phyloP scores from a whole-genome alignment of 2,329 filamentous ascomycete genomes.

The Fusarium circinatum region DNA sequence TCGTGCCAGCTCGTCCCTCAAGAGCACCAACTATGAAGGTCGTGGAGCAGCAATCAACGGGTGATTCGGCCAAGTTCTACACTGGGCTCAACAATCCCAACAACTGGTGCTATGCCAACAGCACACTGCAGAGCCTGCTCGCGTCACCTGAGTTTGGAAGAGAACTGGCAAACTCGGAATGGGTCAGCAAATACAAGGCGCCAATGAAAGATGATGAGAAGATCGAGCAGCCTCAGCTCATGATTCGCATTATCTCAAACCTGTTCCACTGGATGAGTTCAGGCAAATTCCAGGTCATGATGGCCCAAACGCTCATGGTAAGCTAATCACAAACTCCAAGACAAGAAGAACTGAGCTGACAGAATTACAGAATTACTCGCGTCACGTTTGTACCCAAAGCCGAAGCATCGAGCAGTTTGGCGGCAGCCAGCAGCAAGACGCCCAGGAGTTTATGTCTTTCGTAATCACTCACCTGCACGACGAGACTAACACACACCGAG shows the following conservation, averaged over 20 bases:
- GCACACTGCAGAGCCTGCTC: constrained; percentile 85
- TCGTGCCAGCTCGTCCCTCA: constrained; percentile 51
- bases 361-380: constrained; percentile 63
- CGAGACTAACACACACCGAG: constrained; percentile 76
- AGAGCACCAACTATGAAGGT: constrained; percentile 51
- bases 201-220: constrained; percentile 70
- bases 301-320: constrained; percentile 68
- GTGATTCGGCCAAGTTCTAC: constrained; percentile 41
- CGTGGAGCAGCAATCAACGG: constrained; percentile 59
- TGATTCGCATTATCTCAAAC: constrained; percentile 69
- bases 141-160: constrained; percentile 76
- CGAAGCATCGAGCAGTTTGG: constrained; percentile 65
- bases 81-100: constrained; percentile 83
- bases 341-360: constrained; percentile 37
- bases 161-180: constrained; percentile 67
- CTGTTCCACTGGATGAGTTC: constrained; percentile 67
- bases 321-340: constrained; percentile 36
- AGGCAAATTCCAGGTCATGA: constrained; percentile 61
- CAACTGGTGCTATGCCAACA: constrained; percentile 92
- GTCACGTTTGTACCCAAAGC: constrained; percentile 50
- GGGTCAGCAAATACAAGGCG: constrained; percentile 74
- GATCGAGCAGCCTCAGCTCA: constrained; percentile 64
- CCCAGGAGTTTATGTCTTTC: constrained; percentile 89
- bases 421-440: constrained; percentile 84
- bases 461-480: constrained; percentile 84